Conservation (phyloP, 495 filamentous ascomycete genomes). For the Hypoxylon fragiforme region DNA sequence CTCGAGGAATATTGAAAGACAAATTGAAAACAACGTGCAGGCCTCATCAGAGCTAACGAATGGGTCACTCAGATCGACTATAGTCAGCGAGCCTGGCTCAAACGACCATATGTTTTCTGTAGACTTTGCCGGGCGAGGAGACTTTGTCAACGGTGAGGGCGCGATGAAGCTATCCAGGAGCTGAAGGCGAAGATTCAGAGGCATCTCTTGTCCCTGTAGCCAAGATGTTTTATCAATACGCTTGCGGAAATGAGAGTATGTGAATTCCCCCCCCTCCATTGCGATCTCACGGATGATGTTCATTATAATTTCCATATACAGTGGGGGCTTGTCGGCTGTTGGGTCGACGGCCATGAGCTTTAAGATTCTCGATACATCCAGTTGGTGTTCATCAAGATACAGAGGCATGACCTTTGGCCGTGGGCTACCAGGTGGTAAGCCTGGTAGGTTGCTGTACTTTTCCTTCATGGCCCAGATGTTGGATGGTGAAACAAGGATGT, state of each 20-base stretch:
- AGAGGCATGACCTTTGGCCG: conserved; percentile 48
- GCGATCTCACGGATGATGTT: conserved; percentile 51
- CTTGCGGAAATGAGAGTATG: conserved; percentile 47
- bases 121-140: conserved; percentile 3
- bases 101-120: conserved; percentile 8
- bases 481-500: conserved; percentile 57
- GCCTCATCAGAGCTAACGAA: conserved; percentile 59
- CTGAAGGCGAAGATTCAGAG: conserved; percentile 48
- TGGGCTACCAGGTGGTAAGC: conserved; percentile 31
- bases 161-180: conserved; percentile 47
- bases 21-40: conserved; percentile 61
- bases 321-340: conserved; percentile 40
- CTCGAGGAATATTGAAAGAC: conserved; percentile 53
- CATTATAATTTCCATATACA: conserved; percentile 57
- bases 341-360: conserved; percentile 59
- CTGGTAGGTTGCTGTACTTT: conserved; percentile 37
- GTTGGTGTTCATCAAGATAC: conserved; percentile 50
- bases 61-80: conserved; percentile 63
- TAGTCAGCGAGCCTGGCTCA: conserved; percentile 56
- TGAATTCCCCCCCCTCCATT: conserved; percentile 37
- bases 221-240: conserved; percentile 36
- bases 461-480: conserved; percentile 41
- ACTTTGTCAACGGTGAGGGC: conserved; percentile 4
- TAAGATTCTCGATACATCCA: conserved; percentile 55
- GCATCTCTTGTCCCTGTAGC: conserved; percentile 35